Conservation (phyloP, 2,329 filamentous ascomycete genomes). For the Pseudohalonectria lignicola region DNA sequence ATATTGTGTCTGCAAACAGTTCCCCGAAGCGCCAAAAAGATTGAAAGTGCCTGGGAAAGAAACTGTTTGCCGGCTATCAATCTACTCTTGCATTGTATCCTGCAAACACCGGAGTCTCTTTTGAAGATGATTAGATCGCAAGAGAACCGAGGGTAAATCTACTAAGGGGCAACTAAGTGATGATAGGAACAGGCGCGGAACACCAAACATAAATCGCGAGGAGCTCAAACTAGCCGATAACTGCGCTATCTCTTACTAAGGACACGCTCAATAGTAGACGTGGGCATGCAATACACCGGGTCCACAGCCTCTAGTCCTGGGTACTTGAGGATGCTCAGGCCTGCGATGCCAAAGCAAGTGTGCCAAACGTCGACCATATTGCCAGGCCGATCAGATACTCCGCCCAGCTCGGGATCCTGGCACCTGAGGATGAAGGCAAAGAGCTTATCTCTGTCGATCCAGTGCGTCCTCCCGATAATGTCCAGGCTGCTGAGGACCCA, state of each 20-base stretch:
- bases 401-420: slow-evolving; percentile 76
- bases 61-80: no score
- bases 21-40: no score
- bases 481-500: slow-evolving; percentile 90
- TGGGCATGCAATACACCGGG: slow-evolving; percentile 79
- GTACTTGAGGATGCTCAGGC: slow-evolving; percentile 72
- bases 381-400: slow-evolving; percentile 80
- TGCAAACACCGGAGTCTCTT: slow-evolving; percentile 37
- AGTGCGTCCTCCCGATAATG: slow-evolving; percentile 80
- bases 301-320: slow-evolving; percentile 72
- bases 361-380: slow-evolving; percentile 98
- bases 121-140: slow-evolving; percentile 61
- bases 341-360: slow-evolving; percentile 79
- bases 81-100: slow-evolving; percentile 67
- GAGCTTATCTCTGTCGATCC: slow-evolving; percentile 81
- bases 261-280: slow-evolving; percentile 50
- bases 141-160: slow-evolving; percentile 30
- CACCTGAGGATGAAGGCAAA: slow-evolving; percentile 74
- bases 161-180: slow-evolving; percentile 1
- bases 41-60: no score
- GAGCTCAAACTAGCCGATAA: neutral
- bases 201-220: no score
- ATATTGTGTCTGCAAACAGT: no score
- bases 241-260: slow-evolving; percentile 25
- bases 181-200: neutral